A percentile compares a stretch with the other conserved stretches of the same genome.
Conservation (phyloP, 345 rosid species). For the Eucalyptus sp. region DNA sequence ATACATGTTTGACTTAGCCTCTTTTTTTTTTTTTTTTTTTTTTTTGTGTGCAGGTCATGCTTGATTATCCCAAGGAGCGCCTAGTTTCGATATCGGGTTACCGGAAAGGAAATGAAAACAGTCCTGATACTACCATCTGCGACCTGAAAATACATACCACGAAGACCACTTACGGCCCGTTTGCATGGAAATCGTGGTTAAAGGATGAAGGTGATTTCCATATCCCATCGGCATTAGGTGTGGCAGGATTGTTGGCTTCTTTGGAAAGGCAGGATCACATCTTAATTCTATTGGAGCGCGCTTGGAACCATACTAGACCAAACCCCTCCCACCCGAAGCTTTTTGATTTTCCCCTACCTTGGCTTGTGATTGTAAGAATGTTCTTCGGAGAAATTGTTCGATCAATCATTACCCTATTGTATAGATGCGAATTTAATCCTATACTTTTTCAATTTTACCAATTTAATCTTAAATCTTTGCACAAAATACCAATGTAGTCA, state of each 20-base stretch:
- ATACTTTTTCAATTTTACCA: background rate
- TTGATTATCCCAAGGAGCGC: background rate
- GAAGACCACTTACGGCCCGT: background rate
- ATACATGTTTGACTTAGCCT: background rate
- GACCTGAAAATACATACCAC: background rate
- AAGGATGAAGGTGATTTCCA: background rate
- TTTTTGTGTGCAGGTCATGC: background rate
- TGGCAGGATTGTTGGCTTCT: background rate
- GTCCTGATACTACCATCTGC: background rate
- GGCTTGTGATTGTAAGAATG: background rate
- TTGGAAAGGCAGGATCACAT: background rate
- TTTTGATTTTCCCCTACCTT: background rate
- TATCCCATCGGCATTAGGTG: background rate
- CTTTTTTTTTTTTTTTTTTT: too few relatives aligned
- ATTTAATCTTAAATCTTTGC: background rate
- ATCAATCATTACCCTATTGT: too few relatives aligned
- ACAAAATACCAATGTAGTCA: background rate
- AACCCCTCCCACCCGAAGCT: background rate
- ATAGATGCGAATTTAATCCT: background rate
- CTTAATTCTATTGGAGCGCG: background rate
- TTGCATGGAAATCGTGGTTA: background rate
- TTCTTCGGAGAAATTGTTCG: too few relatives aligned
- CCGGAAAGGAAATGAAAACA: background rate
- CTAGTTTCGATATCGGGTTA: background rate
- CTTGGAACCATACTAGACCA: background rate